Conservation (phyloP, 495 filamentous ascomycete species). For the Hyaloscypha variabilis region DNA sequence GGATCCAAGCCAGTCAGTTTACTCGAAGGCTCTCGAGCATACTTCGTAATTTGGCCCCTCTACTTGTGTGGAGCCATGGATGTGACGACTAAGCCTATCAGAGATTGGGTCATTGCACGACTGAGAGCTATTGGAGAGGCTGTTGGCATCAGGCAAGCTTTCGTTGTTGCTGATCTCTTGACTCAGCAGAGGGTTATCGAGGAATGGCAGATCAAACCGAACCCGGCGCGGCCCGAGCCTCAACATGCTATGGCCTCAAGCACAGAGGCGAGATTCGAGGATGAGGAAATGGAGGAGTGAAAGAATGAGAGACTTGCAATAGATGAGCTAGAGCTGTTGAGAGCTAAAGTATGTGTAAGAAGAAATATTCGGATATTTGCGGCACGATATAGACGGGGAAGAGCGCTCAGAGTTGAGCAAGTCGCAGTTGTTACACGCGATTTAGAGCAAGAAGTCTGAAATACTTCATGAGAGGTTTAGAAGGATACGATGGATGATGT, state of each 20-base stretch:
- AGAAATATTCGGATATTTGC: too few species aligned
- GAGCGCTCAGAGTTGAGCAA: too few species aligned
- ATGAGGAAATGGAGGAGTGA: neutral
- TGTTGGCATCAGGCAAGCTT: slow-evolving; percentile 51
- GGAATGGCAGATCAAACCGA: slow-evolving; percentile 12
- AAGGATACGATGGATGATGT: too few species aligned
- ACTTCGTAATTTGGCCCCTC: slow-evolving; percentile 53
- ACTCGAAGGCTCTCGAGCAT: slow-evolving; percentile 34
- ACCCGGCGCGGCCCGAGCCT: neutral
- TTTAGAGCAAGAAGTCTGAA: too few species aligned
- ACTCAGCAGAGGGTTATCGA: neutral
- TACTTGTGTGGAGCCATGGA: slow-evolving; percentile 46
- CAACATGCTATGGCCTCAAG: neutral
- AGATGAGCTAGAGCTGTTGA: too few species aligned
- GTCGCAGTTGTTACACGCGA: too few species aligned
- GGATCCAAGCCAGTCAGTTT: neutral
- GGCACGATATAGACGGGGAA: too few species aligned
- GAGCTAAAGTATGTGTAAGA: too few species aligned
- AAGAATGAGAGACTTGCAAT: too few species aligned
- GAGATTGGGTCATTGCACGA: slow-evolving; percentile 46
- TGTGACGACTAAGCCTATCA: slow-evolving; percentile 35
- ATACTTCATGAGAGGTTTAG: too few species aligned
- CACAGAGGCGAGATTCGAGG: neutral
- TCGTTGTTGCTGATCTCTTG: slow-evolving; percentile 37
- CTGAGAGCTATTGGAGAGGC: slow-evolving; percentile 43